phyloP scores from a whole-genome alignment of 1,284 basidiomycete genomes.

The Ceraceosorus guamensis region DNA sequence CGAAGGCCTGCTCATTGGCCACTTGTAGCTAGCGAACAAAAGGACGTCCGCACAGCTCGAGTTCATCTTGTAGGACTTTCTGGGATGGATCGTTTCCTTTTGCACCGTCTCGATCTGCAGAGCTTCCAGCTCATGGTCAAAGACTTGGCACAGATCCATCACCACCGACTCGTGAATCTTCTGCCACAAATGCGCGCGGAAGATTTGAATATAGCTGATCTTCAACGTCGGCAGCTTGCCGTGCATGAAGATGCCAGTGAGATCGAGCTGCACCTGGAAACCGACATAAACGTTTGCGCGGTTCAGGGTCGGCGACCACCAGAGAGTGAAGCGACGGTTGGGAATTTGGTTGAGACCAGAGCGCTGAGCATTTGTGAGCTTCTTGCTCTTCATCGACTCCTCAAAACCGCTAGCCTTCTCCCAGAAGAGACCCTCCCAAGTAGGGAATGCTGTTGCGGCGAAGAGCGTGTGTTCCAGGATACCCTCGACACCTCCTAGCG shows the following conservation, averaged over 20 bases:
- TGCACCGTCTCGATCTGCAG: slow-evolving; percentile 98
- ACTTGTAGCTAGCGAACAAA: slow-evolving; percentile 81
- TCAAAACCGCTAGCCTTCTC: slow-evolving; percentile 66
- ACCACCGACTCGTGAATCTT: slow-evolving; percentile 67
- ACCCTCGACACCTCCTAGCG: slow-evolving; percentile 92
- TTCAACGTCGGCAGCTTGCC: slow-evolving; percentile 84
- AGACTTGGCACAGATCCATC: slow-evolving; percentile 93
- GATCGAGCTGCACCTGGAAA: slow-evolving; percentile 97
- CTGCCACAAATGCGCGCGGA: slow-evolving; percentile 99
- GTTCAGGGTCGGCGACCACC: slow-evolving; percentile 96
- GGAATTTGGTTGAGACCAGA: slow-evolving; percentile 97
- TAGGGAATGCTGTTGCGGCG: slow-evolving; percentile 83
- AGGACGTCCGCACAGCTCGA: slow-evolving; percentile 87
- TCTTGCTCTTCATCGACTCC: slow-evolving; percentile 78
- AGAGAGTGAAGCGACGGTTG: slow-evolving; percentile 98
- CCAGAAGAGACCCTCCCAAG: slow-evolving; percentile 57
- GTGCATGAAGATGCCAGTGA: slow-evolving; percentile 80
- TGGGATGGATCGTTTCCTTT: slow-evolving; percentile 96
- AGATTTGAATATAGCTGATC: slow-evolving; percentile 89
- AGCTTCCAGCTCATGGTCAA: slow-evolving; percentile 97
- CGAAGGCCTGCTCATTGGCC: slow-evolving; percentile 95
- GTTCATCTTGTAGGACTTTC: slow-evolving; percentile 99
- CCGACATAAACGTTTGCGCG: slow-evolving; percentile 98
- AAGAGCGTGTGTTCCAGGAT: slow-evolving; percentile 96
- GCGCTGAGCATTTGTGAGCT: slow-evolving; percentile 82